Evolutionary conservation across 108 stramenopile species (phyloP), one percentile per base, ranked within the genome.

Genomic region (Aurantiochytrium sp.): DNA sequence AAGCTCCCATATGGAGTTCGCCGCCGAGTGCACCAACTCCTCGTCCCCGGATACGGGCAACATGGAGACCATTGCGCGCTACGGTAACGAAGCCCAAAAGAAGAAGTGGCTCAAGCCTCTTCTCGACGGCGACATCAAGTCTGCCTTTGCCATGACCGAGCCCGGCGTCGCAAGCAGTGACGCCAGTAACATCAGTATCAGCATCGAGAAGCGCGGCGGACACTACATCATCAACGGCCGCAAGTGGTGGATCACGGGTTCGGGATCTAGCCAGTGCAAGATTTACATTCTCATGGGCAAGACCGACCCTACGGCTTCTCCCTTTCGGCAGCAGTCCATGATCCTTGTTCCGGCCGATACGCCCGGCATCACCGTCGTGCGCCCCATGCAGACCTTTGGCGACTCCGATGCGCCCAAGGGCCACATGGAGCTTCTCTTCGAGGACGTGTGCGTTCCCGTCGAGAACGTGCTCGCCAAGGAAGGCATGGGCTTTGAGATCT

Each of bases 31-130:
- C 14, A 72, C 72, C 45, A 35, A 35, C 72, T 21, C 45, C 23
- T 93, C 93, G 53, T 97, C 98, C 57, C 98, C 98, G 5, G 97
- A 99, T 88, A 98, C 98, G 14, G 98, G 98, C 14, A 99, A 99
- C 92, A 99, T 99, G 98, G 97, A 99, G 93, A 96, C 97, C 10
- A 90, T 98, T 71, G 91, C 96, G 58, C 96, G 96, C 60, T 96
- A 95, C 92, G 98, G 97, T 18, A 97, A 93, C 14, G 83, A 89
- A 0, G 60, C 90, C 16, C 97, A 98, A 88, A 92, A 97, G 89
- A 53, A 47, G 47, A 51, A 59, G 55, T 98, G 94, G 92, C 90
- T 98, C 60, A 12, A 90, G 44, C 97, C 97, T 1, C 88, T 98
- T 44, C 89, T 98, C 25, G 93, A 94, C 55, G 97, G 97, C 5